Conservation (phyloP, 768 basidiomycete genomes). For the Auricularia cornea region DNA sequence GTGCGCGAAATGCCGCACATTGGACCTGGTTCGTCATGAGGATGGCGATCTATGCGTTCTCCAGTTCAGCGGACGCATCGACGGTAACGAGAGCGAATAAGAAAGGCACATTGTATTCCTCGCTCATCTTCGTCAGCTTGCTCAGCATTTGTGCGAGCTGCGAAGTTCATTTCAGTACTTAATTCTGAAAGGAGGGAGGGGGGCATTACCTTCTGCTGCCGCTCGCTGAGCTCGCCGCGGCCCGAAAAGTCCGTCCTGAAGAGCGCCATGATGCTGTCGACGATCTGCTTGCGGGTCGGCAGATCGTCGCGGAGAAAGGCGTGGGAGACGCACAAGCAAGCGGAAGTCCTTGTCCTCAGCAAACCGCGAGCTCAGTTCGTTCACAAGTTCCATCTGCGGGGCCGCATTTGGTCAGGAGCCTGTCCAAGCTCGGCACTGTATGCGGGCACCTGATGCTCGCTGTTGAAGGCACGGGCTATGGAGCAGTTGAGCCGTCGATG, state of each 20-base stretch:
- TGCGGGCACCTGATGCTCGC: constrained; percentile 75
- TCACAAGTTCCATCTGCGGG: constrained; percentile 75
- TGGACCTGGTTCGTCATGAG: constrained; percentile 92
- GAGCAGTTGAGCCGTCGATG: constrained; percentile 11
- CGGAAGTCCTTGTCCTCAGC: constrained; percentile 84
- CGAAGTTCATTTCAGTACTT: constrained; percentile 68
- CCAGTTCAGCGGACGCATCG: constrained; percentile 11
- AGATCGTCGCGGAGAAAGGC: constrained; percentile 5
- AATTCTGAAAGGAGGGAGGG: constrained; percentile 31
- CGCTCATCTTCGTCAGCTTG: constrained; percentile 81
- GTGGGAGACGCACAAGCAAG: constrained; percentile 40
- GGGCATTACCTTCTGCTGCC: constrained; percentile 71
- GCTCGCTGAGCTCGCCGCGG: constrained; percentile 86
- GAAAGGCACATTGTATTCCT: constrained; percentile 72
- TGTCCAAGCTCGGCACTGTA: not conserved
- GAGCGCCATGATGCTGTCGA: constrained; percentile 95
- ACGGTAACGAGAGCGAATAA: constrained; percentile 1
- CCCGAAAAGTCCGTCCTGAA: constrained; percentile 93
- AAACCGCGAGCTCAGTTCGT: constrained; percentile 79
- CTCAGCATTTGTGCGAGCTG: constrained; percentile 65
- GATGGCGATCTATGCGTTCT: constrained; percentile 63
- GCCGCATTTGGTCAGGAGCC: not conserved
- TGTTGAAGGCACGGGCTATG: constrained; percentile 80
- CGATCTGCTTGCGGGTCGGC: constrained; percentile 44
- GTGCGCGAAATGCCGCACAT: constrained; percentile 35